Evolutionary conservation across 2,329 filamentous ascomycete genomes (phyloP).

Genomic region (Venturia nashicola): DNA sequence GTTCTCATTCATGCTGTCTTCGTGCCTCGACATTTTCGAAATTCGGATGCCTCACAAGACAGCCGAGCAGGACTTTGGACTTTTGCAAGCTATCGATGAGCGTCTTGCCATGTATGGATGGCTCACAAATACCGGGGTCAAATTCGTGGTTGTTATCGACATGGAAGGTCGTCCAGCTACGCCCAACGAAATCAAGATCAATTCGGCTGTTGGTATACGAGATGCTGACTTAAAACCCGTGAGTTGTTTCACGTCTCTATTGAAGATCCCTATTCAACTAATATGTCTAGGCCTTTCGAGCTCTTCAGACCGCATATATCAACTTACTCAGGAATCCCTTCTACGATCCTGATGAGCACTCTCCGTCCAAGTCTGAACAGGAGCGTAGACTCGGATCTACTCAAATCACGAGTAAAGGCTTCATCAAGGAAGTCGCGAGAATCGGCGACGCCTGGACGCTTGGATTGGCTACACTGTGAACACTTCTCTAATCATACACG

Average conservation of each 20-base stretch:
- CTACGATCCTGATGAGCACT: conserved; percentile 77
- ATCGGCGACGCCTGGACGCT: conserved; percentile 81
- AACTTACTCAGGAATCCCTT: conserved; percentile 86
- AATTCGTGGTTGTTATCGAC: conserved; percentile 82
- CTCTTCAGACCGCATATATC: conserved; percentile 88
- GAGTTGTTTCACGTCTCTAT: conserved; percentile 20
- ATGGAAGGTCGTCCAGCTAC: conserved; percentile 58
- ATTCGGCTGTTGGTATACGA: conserved; percentile 53
- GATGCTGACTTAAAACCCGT: conserved; percentile 83
- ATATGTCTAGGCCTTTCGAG: conserved; percentile 58
- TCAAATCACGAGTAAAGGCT: conserved; percentile 70
- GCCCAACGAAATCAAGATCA: conserved; percentile 11
- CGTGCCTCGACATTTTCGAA: conserved; percentile 88
- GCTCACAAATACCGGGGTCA: conserved; percentile 90
- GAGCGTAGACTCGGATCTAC: conserved; percentile 34
- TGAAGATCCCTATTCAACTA: background rate
- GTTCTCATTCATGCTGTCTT: conserved; percentile 82
- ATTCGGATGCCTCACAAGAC: conserved; percentile 63
- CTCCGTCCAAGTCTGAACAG: conserved; percentile 41
- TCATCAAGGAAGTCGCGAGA: conserved; percentile 68
- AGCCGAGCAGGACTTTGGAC: conserved; percentile 72
- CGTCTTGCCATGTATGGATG: conserved; percentile 87
- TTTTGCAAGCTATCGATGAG: conserved; percentile 89
- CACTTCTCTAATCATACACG: background rate
- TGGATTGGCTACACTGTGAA: conserved; percentile 50